phyloP scores from a whole-genome alignment of 805 yeast species.

The Starmerella apis region DNA sequence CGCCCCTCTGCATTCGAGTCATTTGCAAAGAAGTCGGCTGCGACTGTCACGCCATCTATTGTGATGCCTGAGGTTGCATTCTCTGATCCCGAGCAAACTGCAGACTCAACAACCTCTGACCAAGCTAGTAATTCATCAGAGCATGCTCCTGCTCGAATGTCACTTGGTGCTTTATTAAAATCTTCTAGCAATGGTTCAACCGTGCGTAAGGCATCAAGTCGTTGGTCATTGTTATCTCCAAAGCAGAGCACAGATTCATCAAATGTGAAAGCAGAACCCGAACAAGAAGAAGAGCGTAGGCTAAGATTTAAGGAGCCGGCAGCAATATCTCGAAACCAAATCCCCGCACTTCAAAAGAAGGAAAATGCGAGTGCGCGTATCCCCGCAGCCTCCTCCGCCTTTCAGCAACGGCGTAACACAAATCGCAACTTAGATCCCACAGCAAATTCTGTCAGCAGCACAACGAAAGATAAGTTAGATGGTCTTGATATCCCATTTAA shows the following conservation, averaged over 20 bases:
- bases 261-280: background rate
- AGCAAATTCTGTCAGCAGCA: background rate
- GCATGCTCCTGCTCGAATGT: background rate
- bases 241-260: background rate
- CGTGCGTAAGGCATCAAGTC: background rate
- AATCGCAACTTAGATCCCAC: background rate
- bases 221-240: background rate
- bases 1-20: constrained; percentile 3
- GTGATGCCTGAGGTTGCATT: background rate
- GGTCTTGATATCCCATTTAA: background rate
- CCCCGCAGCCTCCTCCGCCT: background rate
- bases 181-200: background rate
- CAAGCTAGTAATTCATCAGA: background rate
- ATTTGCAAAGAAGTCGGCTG: background rate
- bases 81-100: background rate
- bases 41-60: constrained; percentile 12
- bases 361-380: background rate
- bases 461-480: background rate
- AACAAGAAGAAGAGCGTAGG: background rate
- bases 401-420: background rate
- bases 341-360: background rate
- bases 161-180: background rate
- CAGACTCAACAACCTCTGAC: background rate
- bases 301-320: background rate
- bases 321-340: background rate